These are phyloP conservation scores for Macrolepiota fuliginosa DNA, from an alignment of 768 basidiomycete genomes.

Conservation along the genomic window DNA sequence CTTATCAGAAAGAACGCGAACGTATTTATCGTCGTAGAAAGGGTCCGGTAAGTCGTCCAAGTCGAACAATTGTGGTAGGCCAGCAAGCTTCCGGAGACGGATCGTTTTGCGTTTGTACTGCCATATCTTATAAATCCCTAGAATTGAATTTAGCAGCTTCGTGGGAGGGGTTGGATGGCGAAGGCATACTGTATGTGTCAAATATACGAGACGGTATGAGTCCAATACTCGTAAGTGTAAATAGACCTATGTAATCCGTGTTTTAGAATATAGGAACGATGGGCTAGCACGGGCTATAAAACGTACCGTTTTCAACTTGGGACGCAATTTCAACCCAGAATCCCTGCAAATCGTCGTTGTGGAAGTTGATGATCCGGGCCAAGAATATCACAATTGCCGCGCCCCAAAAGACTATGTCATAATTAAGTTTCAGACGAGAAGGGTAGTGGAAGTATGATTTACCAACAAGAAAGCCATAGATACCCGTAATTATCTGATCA, in stretches of 20 bases:
- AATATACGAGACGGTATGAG: constrained; percentile 73
- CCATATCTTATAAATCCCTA: constrained; percentile 76
- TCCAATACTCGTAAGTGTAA: constrained; percentile 78
- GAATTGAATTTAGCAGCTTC: background rate
- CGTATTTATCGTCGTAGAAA: constrained; percentile 63
- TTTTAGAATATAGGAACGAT: background rate
- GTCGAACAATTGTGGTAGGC: constrained; percentile 69
- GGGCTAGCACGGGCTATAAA: background rate
- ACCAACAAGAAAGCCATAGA: constrained; percentile 79
- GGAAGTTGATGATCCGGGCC: constrained; percentile 63
- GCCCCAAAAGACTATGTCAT: constrained; percentile 73
- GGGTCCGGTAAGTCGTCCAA: constrained; percentile 83
- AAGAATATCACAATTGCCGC: constrained; percentile 79
- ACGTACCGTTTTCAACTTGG: constrained; percentile 71
- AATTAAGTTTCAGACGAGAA: constrained; percentile 5
- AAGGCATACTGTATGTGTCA: constrained; percentile 68
- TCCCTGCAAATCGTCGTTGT: constrained; percentile 65
- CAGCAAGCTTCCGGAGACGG: constrained; percentile 55
- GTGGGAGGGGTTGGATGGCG: background rate
- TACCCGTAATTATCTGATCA: constrained; percentile 54
- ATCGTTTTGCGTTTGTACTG: constrained; percentile 62
- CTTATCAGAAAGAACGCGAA: constrained; percentile 64
- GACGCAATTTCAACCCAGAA: constrained; percentile 82
- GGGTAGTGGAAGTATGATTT: constrained; percentile 17
- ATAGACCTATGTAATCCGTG: constrained; percentile 47